phyloP scores from a whole-genome alignment of 805 yeast species.

The Suhomyces canberraensis region DNA sequence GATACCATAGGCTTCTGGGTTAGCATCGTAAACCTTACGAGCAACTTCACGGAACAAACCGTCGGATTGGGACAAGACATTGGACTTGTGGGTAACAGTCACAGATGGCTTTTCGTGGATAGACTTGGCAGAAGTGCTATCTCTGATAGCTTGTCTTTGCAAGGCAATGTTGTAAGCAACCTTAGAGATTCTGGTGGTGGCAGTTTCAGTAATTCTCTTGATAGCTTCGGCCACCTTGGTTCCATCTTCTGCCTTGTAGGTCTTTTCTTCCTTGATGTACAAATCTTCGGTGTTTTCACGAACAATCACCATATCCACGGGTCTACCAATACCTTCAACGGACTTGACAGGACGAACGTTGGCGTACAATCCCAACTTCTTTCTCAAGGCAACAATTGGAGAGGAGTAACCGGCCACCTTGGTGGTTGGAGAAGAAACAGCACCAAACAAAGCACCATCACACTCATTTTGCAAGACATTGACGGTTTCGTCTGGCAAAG shows the following conservation, averaged over 20 bases:
- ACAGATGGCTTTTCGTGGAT: slow-evolving; percentile 55
- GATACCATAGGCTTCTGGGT: slow-evolving; percentile 53
- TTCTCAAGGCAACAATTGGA: slow-evolving; percentile 97
- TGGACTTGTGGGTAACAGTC: slow-evolving; percentile 95
- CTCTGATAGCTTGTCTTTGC: slow-evolving; percentile 81
- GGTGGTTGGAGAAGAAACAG: slow-evolving; percentile 91
- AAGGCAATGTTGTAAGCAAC: slow-evolving; percentile 91
- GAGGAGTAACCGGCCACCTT: slow-evolving; percentile 97
- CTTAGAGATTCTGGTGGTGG: slow-evolving; percentile 80
- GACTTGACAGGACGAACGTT: slow-evolving; percentile 97
- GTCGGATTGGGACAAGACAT: slow-evolving; percentile 87
- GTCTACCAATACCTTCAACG: slow-evolving; percentile 79
- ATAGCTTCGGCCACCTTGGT: slow-evolving; percentile 94
- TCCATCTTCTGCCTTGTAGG: slow-evolving; percentile 74
- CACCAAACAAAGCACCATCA: slow-evolving; percentile 97
- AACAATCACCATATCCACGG: slow-evolving; percentile 96
- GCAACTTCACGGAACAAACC: slow-evolving; percentile 94
- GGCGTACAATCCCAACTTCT: slow-evolving; percentile 90
- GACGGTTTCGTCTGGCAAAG: slow-evolving; percentile 91
- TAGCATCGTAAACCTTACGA: slow-evolving; percentile 54
- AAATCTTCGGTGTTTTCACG: slow-evolving; percentile 98
- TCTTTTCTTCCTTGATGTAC: slow-evolving; percentile 88
- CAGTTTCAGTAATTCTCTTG: slow-evolving; percentile 89
- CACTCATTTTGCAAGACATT: slow-evolving; percentile 72
- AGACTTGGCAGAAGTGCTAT: slow-evolving; percentile 37